Base-by-base conservation (phyloP, 129 eudicot species). In the Deinandra increscens region DNA sequence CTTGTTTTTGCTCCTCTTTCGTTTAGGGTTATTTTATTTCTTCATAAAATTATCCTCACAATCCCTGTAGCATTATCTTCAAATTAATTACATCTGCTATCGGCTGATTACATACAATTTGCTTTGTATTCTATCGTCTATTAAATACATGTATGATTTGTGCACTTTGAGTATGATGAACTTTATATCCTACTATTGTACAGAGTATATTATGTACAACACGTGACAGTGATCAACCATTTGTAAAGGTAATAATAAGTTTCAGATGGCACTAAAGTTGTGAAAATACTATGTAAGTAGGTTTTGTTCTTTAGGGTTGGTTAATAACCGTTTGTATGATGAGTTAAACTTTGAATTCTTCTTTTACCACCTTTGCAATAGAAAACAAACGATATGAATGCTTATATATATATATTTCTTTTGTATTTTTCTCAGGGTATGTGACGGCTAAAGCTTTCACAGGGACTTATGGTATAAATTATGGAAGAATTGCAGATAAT, bases 401-500 rank as follows among this genome's bases (percentile, higher is more conserved):
- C n/a, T n/a, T n/a, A n/a, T n/a, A n/a, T n/a, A n/a, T n/a, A n/a
- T n/a, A n/a, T n/a, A n/a, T n/a, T n/a, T n/a, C n/a, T n/a, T n/a
- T 68, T 36, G 23, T 3, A 49, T 62, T 67, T 67, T 69, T 42
- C 68, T 8, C 77, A 91, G 93, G 75, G 19, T 46, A 73, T 36
- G 46, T 68, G 66, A 59, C 55, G 7, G 79, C 78, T 17, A 69
- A 72, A 44, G 86, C 96, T 9, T 92, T 92, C 69, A 92, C 96
- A 4, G 98, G 98, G 65, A 92, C 96, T 9, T 92, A 83, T 62
- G 98, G 98, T 41, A 92, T 92, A 75, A 92, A 92, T 76, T 92
- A 92, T 20, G 98, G 98, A 56, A 81, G 98, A 78, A 72, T 92
- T 10, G 96, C 98, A 8, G 82, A 92, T 81, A 92, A 92, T 59